phyloP scores from a whole-genome alignment of 208 protist genomes.

The Lotmaria passim region DNA sequence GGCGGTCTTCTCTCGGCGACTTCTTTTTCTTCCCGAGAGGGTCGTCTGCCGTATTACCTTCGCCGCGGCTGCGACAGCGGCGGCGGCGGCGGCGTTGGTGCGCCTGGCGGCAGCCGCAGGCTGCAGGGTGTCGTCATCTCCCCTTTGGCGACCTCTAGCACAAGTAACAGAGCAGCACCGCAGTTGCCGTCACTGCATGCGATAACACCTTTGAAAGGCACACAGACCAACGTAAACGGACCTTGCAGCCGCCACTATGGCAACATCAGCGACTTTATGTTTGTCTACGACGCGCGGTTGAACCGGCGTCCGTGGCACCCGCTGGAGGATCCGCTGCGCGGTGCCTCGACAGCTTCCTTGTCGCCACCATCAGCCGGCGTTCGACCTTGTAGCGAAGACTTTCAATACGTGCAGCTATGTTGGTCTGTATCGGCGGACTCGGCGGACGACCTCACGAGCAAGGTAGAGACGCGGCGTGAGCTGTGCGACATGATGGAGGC shows the following conservation, averaged over 20 bases:
- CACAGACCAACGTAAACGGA: neutral
- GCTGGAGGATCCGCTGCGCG: slow-evolving; percentile 20
- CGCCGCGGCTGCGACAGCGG: slow-evolving; percentile 17
- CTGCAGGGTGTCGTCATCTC: slow-evolving; percentile 23
- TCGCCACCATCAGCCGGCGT: neutral
- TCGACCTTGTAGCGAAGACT: neutral
- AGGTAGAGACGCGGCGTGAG: neutral
- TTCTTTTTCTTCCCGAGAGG: neutral
- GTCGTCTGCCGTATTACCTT: slow-evolving; percentile 62
- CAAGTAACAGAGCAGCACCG: too few species aligned
- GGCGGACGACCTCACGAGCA: slow-evolving; percentile 23
- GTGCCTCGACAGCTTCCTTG: neutral
- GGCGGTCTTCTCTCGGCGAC: neutral
- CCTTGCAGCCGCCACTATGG: slow-evolving; percentile 19
- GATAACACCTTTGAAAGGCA: too few species aligned
- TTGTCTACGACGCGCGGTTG: slow-evolving; percentile 25
- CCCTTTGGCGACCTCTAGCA: neutral
- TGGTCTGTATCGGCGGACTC: slow-evolving; percentile 28
- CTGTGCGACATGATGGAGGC: slow-evolving; percentile 26
- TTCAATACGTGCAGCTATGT: slow-evolving; percentile 23
- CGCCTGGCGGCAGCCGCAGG: neutral
- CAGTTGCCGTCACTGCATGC: too few species aligned
- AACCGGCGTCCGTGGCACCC: slow-evolving; percentile 33
- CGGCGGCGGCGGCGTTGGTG: neutral
- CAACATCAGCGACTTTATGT: slow-evolving; percentile 28